Percentiles rank a stretch among this genome's conserved stretches.
phyloP scores from a whole-genome alignment of 306 rosid genomes.

The Sicyos baderoa region DNA sequence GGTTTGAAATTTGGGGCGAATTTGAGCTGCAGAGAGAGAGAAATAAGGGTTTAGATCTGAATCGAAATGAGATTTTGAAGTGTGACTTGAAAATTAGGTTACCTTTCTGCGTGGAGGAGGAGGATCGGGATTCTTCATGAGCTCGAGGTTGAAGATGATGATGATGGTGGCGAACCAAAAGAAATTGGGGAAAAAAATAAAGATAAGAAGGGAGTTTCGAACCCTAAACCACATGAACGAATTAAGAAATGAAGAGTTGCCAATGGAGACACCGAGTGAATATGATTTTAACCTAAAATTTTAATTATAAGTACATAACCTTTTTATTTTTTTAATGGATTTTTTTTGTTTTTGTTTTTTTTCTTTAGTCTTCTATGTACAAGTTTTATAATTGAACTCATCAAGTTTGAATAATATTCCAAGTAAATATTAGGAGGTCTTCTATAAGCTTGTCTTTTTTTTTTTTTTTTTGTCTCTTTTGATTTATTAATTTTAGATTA shows the following conservation, averaged over 20 bases:
- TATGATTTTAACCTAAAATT: background rate
- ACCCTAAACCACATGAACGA: background rate
- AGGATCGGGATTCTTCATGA: conserved; percentile 34
- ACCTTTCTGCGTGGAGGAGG: conserved; percentile 39
- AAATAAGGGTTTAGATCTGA: background rate
- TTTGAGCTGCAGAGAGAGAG: conserved; percentile 29
- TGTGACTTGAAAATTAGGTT: background rate
- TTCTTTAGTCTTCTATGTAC: too few species aligned
- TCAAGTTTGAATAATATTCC: too few species aligned
- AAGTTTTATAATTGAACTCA: too few species aligned
- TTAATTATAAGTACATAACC: background rate
- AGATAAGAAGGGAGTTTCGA: conserved; percentile 7
- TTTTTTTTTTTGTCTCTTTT: too few species aligned
- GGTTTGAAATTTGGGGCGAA: conserved; percentile 42
- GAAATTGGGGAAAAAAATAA: background rate
- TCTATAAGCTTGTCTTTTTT: too few species aligned
- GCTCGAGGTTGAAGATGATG: conserved; percentile 17
- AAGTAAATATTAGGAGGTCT: too few species aligned
- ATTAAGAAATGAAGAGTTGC: background rate
- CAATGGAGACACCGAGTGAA: background rate
- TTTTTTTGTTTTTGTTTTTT: too few species aligned
- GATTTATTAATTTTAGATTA: too few species aligned
- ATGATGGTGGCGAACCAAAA: background rate
- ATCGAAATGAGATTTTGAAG: background rate
- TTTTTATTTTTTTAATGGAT: too few species aligned